Evolutionary conservation across 495 filamentous ascomycete genomes (phyloP).

Genomic region (Penicillium nucicola): DNA sequence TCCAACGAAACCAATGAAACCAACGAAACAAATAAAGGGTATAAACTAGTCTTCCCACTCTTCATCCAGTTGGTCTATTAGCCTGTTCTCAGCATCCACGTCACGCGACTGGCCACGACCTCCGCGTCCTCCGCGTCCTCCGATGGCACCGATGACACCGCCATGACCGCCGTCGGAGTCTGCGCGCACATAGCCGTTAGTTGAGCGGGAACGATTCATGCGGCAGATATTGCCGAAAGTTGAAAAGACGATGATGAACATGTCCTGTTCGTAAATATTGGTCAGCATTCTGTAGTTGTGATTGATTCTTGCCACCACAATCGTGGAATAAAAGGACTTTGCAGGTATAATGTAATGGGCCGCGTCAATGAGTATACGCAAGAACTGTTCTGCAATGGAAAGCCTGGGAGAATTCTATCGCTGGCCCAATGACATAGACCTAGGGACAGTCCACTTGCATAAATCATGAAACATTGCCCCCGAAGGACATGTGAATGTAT

Average conservation of each 20-base stretch:
- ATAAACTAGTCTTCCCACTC: conserved; percentile 59
- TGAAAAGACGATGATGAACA: conserved; percentile 74
- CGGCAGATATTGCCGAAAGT: conserved; percentile 69
- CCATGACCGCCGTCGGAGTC: conserved; percentile 18
- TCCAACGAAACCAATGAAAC: not conserved
- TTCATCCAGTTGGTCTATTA: conserved; percentile 96
- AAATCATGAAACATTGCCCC: conserved; percentile 5
- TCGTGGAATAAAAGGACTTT: not conserved
- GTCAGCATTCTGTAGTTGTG: conserved; percentile 9
- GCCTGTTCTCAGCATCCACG: conserved; percentile 81
- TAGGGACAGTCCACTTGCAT: conserved; percentile 2
- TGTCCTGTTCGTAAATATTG: conserved; percentile 56
- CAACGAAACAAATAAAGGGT: not conserved
- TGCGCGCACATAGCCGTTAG: conserved; percentile 57
- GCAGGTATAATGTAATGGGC: not conserved
- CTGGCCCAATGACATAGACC: not conserved
- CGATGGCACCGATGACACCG: conserved; percentile 35
- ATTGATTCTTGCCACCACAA: not conserved
- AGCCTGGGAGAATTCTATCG: not conserved
- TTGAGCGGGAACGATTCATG: conserved; percentile 27
- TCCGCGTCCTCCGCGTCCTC: conserved; percentile 39
- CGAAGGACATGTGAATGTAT: conserved; percentile 11
- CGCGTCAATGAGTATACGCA: conserved; percentile 3
- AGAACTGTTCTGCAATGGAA: not conserved
- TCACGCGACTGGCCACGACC: conserved; percentile 39